These are phyloP conservation scores for Bipolaris gigantea DNA, from an alignment of 2,329 filamentous ascomycete genomes.

Conservation along the genomic window DNA sequence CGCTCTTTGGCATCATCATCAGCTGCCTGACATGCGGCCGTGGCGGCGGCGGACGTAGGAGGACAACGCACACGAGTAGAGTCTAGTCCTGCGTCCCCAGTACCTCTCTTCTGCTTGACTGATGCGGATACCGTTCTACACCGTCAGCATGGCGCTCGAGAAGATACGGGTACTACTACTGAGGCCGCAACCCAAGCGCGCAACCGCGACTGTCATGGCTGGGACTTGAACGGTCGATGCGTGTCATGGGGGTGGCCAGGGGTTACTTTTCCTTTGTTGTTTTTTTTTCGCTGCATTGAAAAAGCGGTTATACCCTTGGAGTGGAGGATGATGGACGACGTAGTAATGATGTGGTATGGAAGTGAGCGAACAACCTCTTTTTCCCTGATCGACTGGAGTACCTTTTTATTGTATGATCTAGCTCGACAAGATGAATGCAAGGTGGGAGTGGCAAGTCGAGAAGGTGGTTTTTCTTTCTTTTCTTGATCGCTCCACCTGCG, in stretches of 20 bases:
- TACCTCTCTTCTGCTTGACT: background rate
- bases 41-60: slow-evolving; percentile 44
- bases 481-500: slow-evolving; percentile 12
- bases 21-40: slow-evolving; percentile 54
- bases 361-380: background rate
- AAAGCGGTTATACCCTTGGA: slow-evolving; percentile 5
- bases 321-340: background rate
- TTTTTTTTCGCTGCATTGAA: background rate
- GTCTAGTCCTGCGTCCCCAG: slow-evolving; percentile 36
- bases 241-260: background rate
- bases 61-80: slow-evolving; percentile 44
- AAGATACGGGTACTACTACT: slow-evolving; percentile 2
- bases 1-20: slow-evolving; percentile 54
- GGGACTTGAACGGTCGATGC: background rate
- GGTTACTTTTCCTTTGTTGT: background rate
- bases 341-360: slow-evolving; percentile 10
- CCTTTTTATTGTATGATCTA: background rate
- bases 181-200: background rate
- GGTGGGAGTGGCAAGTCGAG: slow-evolving; percentile 7
- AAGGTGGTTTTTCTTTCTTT: slow-evolving; percentile 6
- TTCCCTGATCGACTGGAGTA: slow-evolving; percentile 2
- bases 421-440: slow-evolving; percentile 16
- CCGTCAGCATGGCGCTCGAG: slow-evolving; percentile 10
- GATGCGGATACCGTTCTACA: background rate
- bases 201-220: too few species aligned